Evolutionary conservation across 805 yeast genomes (phyloP), one percentile per base, ranked within the genome.

Genomic region (Candida broadrunensis): DNA sequence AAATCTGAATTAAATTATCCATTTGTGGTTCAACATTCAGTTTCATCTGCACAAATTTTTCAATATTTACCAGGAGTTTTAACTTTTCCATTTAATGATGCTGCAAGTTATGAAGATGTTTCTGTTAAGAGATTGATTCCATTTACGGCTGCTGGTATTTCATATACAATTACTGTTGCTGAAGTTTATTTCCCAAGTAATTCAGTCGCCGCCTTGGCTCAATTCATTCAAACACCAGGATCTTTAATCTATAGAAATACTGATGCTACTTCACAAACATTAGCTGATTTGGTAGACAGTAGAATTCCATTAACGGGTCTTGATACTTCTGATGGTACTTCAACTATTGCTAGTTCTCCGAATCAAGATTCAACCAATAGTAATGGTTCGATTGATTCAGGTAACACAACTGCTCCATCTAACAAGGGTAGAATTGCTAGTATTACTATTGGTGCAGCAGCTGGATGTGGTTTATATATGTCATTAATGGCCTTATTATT

Each of bases 161-260:
- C 61, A 34, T 91, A 88, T 61, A 76, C 88, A 45, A 87, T 87
- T 41, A 85, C 97, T 0, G 86, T 90, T 45, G 98, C 97, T 5
- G 85, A 85, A 58, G 84, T 88, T 41, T 88, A 85, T 58, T 84
- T 88, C 67, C 96, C 96, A 17, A 58, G 65, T 9, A 58, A 61
- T 11, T 63, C 73, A 23, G 73, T 86, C 14, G 51, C 59, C 1
- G 57, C 66, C 0, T 69, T 91, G 47, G 77, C 77, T 43, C 61
- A 61, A 14, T 60, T 71, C 29, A 60, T 91, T 33, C 63, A 68
- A 37, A 64, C 80, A 42, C 48, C 71, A 0, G 51, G 67, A n/a
- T 86, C 96, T 3, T 43, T 52, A 18, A 58, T 93, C 36, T 91
- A 85, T 63, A 49, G 67, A 38, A 80, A 81, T 57, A 73, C 81